phyloP scores from a whole-genome alignment of 768 basidiomycete species.

The Auricularia heimuer region DNA sequence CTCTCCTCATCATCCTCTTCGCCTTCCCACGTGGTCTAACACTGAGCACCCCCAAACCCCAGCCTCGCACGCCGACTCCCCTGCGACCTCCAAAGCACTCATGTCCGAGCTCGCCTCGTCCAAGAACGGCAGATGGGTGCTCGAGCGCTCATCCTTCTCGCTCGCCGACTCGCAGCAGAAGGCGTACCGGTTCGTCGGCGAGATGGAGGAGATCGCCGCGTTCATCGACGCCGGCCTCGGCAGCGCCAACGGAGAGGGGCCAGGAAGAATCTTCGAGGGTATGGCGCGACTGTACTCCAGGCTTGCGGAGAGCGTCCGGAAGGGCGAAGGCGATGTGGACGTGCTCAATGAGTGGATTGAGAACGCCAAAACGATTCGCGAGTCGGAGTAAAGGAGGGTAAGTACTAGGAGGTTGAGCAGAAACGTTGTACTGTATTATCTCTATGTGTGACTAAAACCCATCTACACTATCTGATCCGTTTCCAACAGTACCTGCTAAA shows the following conservation, averaged over 20 bases:
- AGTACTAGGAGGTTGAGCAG: no score
- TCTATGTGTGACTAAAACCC: no score
- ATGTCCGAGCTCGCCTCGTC: constrained; percentile 38
- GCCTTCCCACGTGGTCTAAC: no score
- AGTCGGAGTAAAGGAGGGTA: background rate
- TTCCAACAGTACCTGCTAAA: no score
- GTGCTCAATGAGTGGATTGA: constrained; percentile 35
- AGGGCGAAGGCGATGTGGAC: constrained; percentile 29
- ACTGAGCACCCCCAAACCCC: background rate
- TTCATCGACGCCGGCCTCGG: constrained; percentile 29
- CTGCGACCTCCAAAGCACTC: constrained; percentile 50
- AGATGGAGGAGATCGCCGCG: constrained; percentile 53
- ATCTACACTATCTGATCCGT: no score
- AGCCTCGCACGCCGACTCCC: constrained; percentile 50
- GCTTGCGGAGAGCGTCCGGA: constrained; percentile 31
- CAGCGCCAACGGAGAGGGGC: constrained; percentile 10
- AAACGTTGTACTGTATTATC: no score
- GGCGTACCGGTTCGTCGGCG: constrained; percentile 29
- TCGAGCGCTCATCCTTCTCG: background rate
- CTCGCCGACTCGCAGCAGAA: background rate
- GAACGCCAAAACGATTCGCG: constrained; percentile 27
- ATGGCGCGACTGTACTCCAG: constrained; percentile 36
- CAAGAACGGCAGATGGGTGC: background rate
- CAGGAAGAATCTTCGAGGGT: constrained; percentile 38
- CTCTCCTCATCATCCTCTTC: no score